Evolutionary conservation across 1,284 basidiomycete genomes (phyloP).

Genomic region (Rhodotorula sp.): DNA sequence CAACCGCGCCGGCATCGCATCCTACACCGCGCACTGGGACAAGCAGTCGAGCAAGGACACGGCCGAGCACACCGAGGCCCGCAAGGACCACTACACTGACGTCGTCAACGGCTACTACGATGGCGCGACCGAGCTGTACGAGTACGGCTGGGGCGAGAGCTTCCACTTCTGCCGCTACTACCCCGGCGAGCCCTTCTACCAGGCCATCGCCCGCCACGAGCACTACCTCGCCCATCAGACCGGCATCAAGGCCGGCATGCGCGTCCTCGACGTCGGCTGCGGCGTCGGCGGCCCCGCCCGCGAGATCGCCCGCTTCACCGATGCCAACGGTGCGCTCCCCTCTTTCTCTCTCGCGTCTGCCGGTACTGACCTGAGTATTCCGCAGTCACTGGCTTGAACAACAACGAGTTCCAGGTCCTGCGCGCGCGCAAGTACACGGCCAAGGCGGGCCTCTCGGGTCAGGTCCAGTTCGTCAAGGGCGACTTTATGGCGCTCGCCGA

Average conservation of each 20-base stretch:
- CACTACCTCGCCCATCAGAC: slow-evolving; percentile 93
- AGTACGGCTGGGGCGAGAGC: slow-evolving; percentile 78
- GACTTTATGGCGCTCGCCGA: slow-evolving; percentile 96
- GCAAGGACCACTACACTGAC: slow-evolving; percentile 78
- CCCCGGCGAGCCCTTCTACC: slow-evolving; percentile 86
- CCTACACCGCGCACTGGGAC: slow-evolving; percentile 94
- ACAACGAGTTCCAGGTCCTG: slow-evolving; percentile 92
- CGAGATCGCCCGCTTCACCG: slow-evolving; percentile 90
- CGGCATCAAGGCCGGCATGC: slow-evolving; percentile 81
- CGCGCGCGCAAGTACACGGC: slow-evolving; percentile 83
- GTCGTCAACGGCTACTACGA: slow-evolving; percentile 99
- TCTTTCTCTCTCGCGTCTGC: neutral
- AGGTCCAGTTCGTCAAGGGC: slow-evolving; percentile 78
- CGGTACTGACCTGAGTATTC: neutral
- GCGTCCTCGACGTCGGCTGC: slow-evolving; percentile 96
- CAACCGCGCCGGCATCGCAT: slow-evolving; percentile 76
- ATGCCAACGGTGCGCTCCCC: slow-evolving; percentile 58
- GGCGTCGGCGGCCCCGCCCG: slow-evolving; percentile 96
- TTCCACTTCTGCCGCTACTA: slow-evolving; percentile 99
- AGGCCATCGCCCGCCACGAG: slow-evolving; percentile 84
- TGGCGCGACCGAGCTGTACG: slow-evolving; percentile 87
- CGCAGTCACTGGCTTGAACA: slow-evolving; percentile 83
- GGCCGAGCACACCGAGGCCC: slow-evolving; percentile 68
- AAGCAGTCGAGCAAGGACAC: slow-evolving; percentile 76
- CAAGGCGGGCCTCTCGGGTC: slow-evolving; percentile 71